These are phyloP conservation scores for Hemisphaericaspora subhashii DNA, from an alignment of 1,139 yeast genomes.

Conservation along the genomic window DNA sequence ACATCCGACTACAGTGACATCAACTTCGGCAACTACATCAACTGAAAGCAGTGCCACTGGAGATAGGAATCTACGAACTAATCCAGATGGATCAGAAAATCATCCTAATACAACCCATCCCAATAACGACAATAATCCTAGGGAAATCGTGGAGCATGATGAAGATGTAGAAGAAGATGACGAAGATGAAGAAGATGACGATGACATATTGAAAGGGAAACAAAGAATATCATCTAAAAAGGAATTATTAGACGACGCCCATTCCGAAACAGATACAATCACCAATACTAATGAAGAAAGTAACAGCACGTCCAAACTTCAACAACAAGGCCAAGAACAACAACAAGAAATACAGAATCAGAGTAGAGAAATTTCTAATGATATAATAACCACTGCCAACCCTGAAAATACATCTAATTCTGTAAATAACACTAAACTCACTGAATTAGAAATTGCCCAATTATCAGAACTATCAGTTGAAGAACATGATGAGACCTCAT, in stretches of 20 bases:
- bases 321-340: constrained; percentile 2
- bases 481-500: neutral
- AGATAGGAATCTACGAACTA: too few relatives aligned
- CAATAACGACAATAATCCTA: constrained; percentile 3
- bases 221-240: constrained; percentile 21
- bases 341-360: neutral
- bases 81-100: neutral
- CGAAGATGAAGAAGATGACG: constrained; percentile 13
- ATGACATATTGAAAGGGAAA: constrained; percentile 9
- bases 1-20: constrained; percentile 1
- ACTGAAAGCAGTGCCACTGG: too few relatives aligned
- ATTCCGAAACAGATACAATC: constrained; percentile 47
- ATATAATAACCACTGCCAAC: neutral
- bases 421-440: neutral
- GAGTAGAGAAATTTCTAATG: neutral
- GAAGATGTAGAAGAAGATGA: constrained; percentile 7
- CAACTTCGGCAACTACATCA: constrained; percentile 3
- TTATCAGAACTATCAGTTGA: neutral
- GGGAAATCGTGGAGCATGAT: constrained; percentile 7
- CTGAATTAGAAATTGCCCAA: neutral
- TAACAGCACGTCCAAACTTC: constrained; percentile 13
- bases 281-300: constrained; percentile 43
- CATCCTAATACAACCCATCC: too few relatives aligned
- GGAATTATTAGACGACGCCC: constrained; percentile 40
- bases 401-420: neutral